phyloP scores from a whole-genome alignment of 768 basidiomycete genomes.

The Harrya chromipes region DNA sequence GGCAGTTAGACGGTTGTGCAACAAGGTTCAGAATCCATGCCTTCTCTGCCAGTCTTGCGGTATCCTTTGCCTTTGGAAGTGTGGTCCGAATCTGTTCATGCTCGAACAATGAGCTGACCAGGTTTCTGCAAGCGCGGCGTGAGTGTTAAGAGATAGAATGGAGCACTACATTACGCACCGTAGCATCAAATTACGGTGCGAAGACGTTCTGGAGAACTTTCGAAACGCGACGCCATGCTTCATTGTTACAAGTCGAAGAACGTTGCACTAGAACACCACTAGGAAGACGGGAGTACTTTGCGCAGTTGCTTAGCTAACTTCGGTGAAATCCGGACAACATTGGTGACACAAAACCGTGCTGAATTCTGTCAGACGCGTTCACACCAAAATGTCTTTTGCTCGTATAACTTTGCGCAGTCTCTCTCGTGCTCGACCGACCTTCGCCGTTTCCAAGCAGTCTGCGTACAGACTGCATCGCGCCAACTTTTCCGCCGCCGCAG shows the following conservation, averaged over 20 bases:
- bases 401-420: slow-evolving; percentile 33
- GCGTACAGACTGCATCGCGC: slow-evolving; percentile 30
- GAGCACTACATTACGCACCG: slow-evolving; percentile 47
- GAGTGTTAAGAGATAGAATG: slow-evolving; percentile 1
- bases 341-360: not conserved
- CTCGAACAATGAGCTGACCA: slow-evolving; percentile 91
- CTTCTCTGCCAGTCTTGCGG: slow-evolving; percentile 92
- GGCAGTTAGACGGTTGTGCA: slow-evolving; percentile 5
- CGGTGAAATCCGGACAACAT: slow-evolving; percentile 30
- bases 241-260: slow-evolving; percentile 46
- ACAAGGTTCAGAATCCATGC: slow-evolving; percentile 33
- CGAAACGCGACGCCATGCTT: slow-evolving; percentile 94
- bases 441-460: slow-evolving; percentile 28
- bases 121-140: slow-evolving; percentile 54
- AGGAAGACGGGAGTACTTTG: too few relatives aligned
- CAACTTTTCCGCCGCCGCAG: slow-evolving; percentile 28
- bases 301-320: not conserved
- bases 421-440: slow-evolving; percentile 26
- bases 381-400: slow-evolving; percentile 34
- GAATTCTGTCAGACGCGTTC: slow-evolving; percentile 15
- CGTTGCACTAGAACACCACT: not conserved
- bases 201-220: slow-evolving; percentile 87
- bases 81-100: slow-evolving; percentile 97
- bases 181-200: slow-evolving; percentile 91
- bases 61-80: slow-evolving; percentile 89